Base-by-base conservation (phyloP, 352 stramenopile species). In the Pythium graminicola region DNA sequence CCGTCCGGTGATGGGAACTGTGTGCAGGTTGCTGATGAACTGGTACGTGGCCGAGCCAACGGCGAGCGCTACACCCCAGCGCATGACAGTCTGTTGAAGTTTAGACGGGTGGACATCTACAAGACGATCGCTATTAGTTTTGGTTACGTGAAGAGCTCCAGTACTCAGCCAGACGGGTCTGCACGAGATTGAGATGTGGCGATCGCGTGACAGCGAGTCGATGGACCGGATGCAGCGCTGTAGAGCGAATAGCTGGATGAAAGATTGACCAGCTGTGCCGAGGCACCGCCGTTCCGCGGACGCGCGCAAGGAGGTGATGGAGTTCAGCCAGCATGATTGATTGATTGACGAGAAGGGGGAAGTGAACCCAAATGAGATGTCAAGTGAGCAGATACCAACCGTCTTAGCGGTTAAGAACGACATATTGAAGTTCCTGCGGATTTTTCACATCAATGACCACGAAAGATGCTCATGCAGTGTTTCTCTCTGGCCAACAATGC, bases 11-110 rank as follows among this genome's bases (percentile, higher is more conserved):
- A 87, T 85, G 41, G 76, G 76, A 20, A 87, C 73, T 13, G 61
- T 81, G 64, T 84, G 73, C 48, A 87, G 57, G 50, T 87, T 87
- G 16, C 69, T 85, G 31, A 81, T 38, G 50, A 87, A 87, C 60
- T 87, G 76, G 44, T 84, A 84, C 38, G 65, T 57, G 29, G 76
- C 76, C 42, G 76, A 67, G 1, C 63, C 59, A 39, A 85, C 62
- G 4, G 58, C 73, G 28, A 84, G 57, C 42, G 62, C 58, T 2
- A 61, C 47, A 0, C 70, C 65, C 68, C 66, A 79, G 16, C 70
- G 55, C 59, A 79, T 64, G 23, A 84, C 23, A 3, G 42, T 50
- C 38, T 56, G 20, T 62, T 84, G 65, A n/a, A 84, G 38, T 32
- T 56, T 70, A 14, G 73, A 84, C 38, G 59, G 70, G 50, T 62